Base-by-base conservation (phyloP, 768 basidiomycete genomes). In the Flagelloscypha sp. region DNA sequence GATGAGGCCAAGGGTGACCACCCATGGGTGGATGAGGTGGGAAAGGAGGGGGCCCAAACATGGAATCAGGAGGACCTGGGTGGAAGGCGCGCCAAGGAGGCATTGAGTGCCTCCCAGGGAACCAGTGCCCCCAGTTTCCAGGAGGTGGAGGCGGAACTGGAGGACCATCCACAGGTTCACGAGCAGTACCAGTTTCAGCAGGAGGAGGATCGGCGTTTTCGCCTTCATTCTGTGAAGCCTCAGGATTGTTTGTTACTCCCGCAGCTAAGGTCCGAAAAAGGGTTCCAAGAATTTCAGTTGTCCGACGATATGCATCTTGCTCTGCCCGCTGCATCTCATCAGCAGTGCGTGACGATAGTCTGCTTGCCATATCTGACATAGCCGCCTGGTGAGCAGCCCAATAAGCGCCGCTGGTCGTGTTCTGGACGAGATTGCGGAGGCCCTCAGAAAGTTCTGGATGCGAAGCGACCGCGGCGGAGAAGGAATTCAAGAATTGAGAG, bases 381-480 rank as follows among this genome's bases (percentile, higher is more conserved):
- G 70, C 59, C 7, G 72, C 70, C 31, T 78, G 72, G 47, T 84
- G 80, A 19, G 66, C 54, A 23, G 60, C 54, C 83, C 81, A 88
- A 50, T 88, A 87, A 7, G 69, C 62, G 16, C 83, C 84, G 33
- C 62, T 72, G 5, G 67, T 62, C 4, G 78, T 62, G 44, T 86
- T 83, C 33, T 61, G 60, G 29, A 76, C 52, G 22, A 88, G 71
- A 48, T 72, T 77, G 38, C 74, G 76, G 37, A 88, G 51, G 28
- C 69, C 70, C 37, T 82, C 77, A 3, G 79, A 70, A 8, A 88
- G 54, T 43, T 88, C 83, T 4, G 85, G 85, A 45, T 87, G 81
- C 5, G 72, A 54, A 0, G 70, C 59, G 27, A 86, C 51, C 20
- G 77, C 64, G n/a, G 54, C 58, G 27, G 68, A 70, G 37, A 87